Conservation (phyloP, 2,329 filamentous ascomycete species). For the Acephala macrosclerotiorum region DNA sequence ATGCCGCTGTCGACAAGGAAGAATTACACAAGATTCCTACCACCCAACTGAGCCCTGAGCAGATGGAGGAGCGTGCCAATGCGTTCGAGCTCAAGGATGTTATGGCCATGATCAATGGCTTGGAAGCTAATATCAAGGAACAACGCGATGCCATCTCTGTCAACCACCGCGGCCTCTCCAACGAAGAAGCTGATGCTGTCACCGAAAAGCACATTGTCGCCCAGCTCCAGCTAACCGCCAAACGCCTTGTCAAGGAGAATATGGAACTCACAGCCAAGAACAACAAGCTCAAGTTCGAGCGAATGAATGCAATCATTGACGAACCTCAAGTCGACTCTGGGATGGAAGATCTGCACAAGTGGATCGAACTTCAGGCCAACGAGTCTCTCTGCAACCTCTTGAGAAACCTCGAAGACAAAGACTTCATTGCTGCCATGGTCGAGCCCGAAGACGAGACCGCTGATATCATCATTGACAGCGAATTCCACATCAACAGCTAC, state of each 20-base stretch:
- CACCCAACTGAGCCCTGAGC: too few species aligned
- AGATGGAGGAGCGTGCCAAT: too few species aligned
- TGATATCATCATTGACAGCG: too few species aligned
- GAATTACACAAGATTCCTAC: not conserved
- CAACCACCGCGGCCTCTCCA: not conserved
- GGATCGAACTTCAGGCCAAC: not conserved
- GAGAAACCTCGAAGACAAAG: too few species aligned
- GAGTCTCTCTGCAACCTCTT: too few species aligned
- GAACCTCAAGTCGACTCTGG: not conserved
- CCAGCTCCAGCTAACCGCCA: not conserved
- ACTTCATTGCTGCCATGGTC: too few species aligned
- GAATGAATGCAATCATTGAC: not conserved
- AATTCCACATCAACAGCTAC: too few species aligned
- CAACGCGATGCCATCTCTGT: not conserved
- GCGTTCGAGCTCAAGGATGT: too few species aligned
- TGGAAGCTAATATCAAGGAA: not conserved
- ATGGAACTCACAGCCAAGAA: not conserved
- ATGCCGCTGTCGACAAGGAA: not conserved
- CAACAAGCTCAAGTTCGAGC: not conserved
- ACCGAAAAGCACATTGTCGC: not conserved
- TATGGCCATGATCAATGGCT: not conserved
- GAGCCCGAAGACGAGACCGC: too few species aligned
- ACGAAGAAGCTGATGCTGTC: not conserved
- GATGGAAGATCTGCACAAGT: not conserved
- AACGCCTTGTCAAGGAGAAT: not conserved